Conservation (phyloP, 139 green algal species). For the Auxenochlorella pyrenoidosa region DNA sequence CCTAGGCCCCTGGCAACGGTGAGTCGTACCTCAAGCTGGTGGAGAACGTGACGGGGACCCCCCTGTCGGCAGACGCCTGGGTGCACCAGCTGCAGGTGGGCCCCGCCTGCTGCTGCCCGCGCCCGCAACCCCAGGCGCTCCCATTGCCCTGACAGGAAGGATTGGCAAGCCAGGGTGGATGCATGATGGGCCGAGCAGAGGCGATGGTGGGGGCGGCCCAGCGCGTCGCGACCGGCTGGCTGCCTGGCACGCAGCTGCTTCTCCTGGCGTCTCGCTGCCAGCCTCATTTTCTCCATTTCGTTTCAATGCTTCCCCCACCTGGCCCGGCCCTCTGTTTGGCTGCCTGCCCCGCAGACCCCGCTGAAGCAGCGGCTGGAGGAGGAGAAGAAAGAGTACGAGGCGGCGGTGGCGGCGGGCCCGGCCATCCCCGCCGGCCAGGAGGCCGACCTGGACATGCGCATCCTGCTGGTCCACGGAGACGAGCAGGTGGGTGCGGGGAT, state of each 20-base stretch:
- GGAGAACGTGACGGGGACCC: conserved; percentile 58
- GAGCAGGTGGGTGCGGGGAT: conserved; percentile 68
- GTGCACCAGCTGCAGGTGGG: conserved; percentile 56
- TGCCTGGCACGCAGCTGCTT: no score
- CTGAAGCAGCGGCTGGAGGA: conserved; percentile 48
- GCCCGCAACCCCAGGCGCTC: no score
- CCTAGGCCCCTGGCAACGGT: conserved; percentile 69
- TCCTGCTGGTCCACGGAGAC: conserved; percentile 84
- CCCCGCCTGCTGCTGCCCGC: background rate
- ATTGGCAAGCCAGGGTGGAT: no score
- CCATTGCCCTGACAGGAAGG: no score
- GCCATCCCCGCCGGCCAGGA: conserved; percentile 54
- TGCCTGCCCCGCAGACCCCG: conserved; percentile 6
- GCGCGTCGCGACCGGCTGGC: no score
- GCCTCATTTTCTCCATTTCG: background rate
- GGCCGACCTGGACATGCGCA: conserved; percentile 79
- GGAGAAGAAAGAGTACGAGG: conserved; percentile 71
- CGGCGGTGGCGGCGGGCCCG: conserved; percentile 53
- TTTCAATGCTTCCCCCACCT: background rate
- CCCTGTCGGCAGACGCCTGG: conserved; percentile 62
- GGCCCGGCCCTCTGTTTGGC: background rate
- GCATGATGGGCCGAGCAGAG: no score
- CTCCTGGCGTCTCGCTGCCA: background rate
- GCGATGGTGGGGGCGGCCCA: no score
- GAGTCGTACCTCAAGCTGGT: conserved; percentile 78